A percentile compares a stretch with the other conserved stretches of the same genome.
phyloP scores from a whole-genome alignment of 2,329 filamentous ascomycete genomes.

The Penicillium sp. region DNA sequence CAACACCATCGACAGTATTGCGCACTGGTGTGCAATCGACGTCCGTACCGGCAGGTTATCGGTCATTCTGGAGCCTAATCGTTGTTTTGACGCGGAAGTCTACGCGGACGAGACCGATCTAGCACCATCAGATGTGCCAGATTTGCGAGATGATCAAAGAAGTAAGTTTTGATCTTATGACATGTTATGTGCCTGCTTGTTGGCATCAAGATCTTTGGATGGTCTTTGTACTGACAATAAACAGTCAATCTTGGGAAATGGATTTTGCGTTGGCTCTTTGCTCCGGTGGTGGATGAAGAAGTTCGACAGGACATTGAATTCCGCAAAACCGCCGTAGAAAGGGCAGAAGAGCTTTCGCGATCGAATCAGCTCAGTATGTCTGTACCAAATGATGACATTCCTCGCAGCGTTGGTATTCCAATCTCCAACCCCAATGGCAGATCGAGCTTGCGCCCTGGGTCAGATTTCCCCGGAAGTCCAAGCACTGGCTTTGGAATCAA shows the following conservation, averaged over 20 bases:
- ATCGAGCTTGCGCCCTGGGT: conserved; percentile 62
- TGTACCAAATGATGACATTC: conserved; percentile 54
- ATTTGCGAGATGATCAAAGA: conserved; percentile 90
- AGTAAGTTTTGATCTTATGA: conserved; percentile 58
- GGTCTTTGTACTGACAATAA: neutral
- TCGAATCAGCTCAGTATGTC: conserved; percentile 61
- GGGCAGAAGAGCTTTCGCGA: conserved; percentile 59
- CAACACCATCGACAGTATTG: conserved; percentile 84
- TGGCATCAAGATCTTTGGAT: neutral
- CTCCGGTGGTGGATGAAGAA: conserved; percentile 85
- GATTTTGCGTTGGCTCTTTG: conserved; percentile 90
- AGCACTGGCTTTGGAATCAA: conserved; percentile 76
- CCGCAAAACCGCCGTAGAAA: conserved; percentile 68
- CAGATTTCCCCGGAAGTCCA: conserved; percentile 62
- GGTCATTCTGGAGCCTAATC: conserved; percentile 88
- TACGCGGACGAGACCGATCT: conserved; percentile 87
- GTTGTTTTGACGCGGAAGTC: conserved; percentile 96
- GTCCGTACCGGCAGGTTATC: conserved; percentile 89
- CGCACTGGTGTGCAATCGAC: conserved; percentile 95
- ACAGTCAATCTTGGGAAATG: conserved; percentile 94
- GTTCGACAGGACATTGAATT: conserved; percentile 76
- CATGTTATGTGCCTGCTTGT: neutral
- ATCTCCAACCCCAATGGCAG: conserved; percentile 35
- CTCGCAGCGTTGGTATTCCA: conserved; percentile 30
- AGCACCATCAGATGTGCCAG: conserved; percentile 61